Evolutionary conservation across 192 early-diverging fungal genomes (phyloP), one percentile per base, ranked within the genome.

Genomic region (Mycoemilia scoparia): DNA sequence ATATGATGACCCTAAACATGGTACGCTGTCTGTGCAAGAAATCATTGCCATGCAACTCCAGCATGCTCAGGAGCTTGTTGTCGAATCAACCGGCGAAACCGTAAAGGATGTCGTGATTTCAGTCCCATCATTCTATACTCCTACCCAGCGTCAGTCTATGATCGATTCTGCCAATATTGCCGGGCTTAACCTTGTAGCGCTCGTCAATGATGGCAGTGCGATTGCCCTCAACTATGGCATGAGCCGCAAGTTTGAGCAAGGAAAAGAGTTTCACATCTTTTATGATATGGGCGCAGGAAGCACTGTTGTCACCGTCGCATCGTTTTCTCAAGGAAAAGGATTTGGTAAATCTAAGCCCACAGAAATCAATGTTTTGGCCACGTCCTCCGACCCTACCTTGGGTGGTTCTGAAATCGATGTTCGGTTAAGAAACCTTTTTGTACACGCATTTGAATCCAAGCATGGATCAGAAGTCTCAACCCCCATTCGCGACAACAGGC

Each of bases 271-370:
- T 46, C 85, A 95, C 42, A 54, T 99, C 34, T 91, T 96, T 48
- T 96, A 84, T 57, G 95, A 99, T 58, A 87, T 93, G 84, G 95
- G 95, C 1, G 91, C 95, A 7, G 84, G 89, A 17, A 80, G 74
- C 41, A 96, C 95, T 1, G 74, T 71, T n/a, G 89, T 80, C 14
- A 79, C 85, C 4, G 66, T 99, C 11, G 83, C 80, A 1, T 66
- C 65, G 23, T 91, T 96, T 53, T 38, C 56, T n/a, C 41, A 60
- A 17, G 29, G 38, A 16, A 76, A 76, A 52, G 67, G 23, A 8
- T 7, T 66, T 22, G 55, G 51, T n/a, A 42, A 38, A 53, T 72
- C 46, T 64, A 73, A 51, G 48, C 37, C 40, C 41, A 73, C 59
- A 52, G 67, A 80, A 32, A 50, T 99, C 34, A 78, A 81, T 35